These are phyloP conservation scores for Leishmania mexicana DNA, from an alignment of 208 protist genomes.

Conservation along the genomic window DNA sequence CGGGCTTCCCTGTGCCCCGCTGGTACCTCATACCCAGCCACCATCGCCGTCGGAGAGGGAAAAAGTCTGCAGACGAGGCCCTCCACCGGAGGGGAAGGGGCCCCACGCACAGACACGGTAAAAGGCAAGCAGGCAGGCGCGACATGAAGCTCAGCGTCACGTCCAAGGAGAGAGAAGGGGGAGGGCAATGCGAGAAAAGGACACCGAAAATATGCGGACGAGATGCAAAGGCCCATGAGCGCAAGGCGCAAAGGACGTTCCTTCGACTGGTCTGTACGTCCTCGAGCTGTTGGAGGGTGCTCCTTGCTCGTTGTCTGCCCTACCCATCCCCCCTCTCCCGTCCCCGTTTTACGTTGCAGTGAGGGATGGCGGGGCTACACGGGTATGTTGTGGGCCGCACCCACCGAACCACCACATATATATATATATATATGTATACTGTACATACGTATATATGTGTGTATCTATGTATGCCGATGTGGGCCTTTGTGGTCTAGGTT, in stretches of 20 bases:
- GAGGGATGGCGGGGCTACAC: neutral
- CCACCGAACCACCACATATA: neutral
- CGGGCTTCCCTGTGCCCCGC: no score
- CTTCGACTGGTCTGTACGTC: neutral
- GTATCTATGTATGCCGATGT: neutral
- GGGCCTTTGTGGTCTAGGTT: neutral
- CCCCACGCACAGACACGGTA: no score
- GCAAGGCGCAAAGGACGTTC: neutral
- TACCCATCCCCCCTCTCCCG: neutral
- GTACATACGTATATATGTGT: neutral
- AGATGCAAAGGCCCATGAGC: neutral
- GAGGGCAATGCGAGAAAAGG: neutral
- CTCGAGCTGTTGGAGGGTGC: neutral
- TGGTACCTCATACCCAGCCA: no score
- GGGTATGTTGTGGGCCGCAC: no score
- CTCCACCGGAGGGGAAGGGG: no score
- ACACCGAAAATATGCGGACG: no score
- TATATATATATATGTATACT: neutral
- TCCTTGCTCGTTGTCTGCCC: neutral
- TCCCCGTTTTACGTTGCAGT: neutral
- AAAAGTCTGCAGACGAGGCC: no score
- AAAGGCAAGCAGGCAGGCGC: no score
- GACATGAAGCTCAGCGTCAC: no score
- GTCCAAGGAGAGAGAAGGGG: no score
- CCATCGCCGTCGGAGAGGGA: no score